A percentile compares a stretch with the other conserved stretches of the same genome.
These are phyloP conservation scores for Boechera retrofracta DNA, from an alignment of 345 rosid genomes.

Conservation along the genomic window DNA sequence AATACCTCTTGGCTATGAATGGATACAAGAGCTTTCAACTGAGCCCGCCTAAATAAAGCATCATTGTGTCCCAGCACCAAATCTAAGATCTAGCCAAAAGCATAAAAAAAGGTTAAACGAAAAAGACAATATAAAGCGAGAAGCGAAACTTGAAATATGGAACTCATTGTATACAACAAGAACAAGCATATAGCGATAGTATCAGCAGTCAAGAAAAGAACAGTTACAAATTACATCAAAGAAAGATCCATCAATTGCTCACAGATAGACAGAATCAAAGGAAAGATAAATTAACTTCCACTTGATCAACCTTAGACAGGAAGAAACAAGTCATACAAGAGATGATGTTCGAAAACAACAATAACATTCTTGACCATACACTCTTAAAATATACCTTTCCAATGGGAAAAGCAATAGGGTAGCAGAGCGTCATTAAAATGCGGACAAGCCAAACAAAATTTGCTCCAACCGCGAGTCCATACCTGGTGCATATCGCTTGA, in stretches of 20 bases:
- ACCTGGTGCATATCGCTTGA: slow-evolving; percentile 91
- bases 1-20: slow-evolving; percentile 90
- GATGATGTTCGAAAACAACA: background rate
- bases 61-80: slow-evolving; percentile 91
- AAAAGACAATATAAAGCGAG: background rate
- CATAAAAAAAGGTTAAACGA: background rate
- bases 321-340: background rate
- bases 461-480: slow-evolving; percentile 94
- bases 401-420: slow-evolving; percentile 88
- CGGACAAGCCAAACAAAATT: slow-evolving; percentile 87
- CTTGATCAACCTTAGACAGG: background rate
- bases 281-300: background rate
- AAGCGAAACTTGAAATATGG: background rate
- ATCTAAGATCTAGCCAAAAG: slow-evolving; percentile 70
- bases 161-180: slow-evolving; percentile 18
- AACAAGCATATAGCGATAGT: background rate
- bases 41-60: slow-evolving; percentile 90
- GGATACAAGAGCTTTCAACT: slow-evolving; percentile 92
- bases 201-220: background rate
- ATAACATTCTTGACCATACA: background rate
- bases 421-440: slow-evolving; percentile 79
- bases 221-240: background rate
- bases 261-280: too few relatives aligned
- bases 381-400: slow-evolving; percentile 65
- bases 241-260: too few relatives aligned